phyloP scores from a whole-genome alignment of 768 basidiomycete genomes.

The Tylopilus sp. region DNA sequence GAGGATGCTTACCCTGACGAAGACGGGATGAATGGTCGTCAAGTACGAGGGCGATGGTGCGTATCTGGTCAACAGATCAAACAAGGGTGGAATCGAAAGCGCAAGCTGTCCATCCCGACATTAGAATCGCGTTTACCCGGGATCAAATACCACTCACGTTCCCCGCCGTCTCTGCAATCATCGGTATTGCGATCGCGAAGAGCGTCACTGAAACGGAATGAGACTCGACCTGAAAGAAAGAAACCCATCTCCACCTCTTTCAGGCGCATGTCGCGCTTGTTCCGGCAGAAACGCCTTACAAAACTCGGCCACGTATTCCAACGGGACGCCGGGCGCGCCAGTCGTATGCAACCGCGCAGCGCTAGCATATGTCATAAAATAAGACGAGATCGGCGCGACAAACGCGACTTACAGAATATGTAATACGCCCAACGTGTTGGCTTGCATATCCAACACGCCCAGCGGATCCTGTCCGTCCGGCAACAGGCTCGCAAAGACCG shows the following conservation, averaged over 20 bases:
- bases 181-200: conserved; percentile 61
- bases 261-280: conserved; percentile 64
- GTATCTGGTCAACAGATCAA: conserved; percentile 59
- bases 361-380: conserved; percentile 32
- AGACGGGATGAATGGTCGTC: conserved; percentile 67
- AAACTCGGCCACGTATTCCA: conserved; percentile 49
- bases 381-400: background rate
- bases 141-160: conserved; percentile 43
- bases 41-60: conserved; percentile 54
- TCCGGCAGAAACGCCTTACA: conserved; percentile 60
- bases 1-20: conserved; percentile 50
- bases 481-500: conserved; percentile 51
- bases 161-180: conserved; percentile 44
- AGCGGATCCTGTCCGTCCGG: conserved; percentile 68
- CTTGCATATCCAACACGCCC: conserved; percentile 47
- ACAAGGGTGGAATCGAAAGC: conserved; percentile 55
- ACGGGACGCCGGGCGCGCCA: conserved; percentile 38
- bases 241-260: conserved; percentile 47
- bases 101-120: conserved; percentile 35
- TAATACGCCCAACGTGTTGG: conserved; percentile 62
- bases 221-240: background rate
- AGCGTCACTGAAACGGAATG: conserved; percentile 47
- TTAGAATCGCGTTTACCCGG: background rate
- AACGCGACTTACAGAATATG: conserved; percentile 63
- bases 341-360: conserved; percentile 52